Evolutionary conservation across 495 filamentous ascomycete species (phyloP), one percentile per base, ranked within the genome.

Genomic region (Penicillium ucsense): DNA sequence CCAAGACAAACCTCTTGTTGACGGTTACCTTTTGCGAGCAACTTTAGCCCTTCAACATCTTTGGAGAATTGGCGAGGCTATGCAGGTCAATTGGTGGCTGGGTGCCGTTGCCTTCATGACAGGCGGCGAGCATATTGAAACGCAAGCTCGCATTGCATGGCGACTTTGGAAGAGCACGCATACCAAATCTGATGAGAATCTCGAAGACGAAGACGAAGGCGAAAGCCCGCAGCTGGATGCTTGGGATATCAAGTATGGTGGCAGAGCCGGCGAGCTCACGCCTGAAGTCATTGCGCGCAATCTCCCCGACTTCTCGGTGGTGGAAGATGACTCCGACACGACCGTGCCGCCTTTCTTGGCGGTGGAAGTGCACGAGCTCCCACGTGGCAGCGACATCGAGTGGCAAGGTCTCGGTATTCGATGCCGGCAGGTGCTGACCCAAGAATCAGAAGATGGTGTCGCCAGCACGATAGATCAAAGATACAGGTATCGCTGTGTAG

Each of bases 11-110:
- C 59, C 54, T 29, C 65, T 53, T 59, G 56, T 64, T 8, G 47
- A 56, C 6, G 56, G 48, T 43, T 80, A 67, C 54, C 50, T 53
- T 42, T 43, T 66, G 41, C 76, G 83, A 41, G 70, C 77, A 27
- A 73, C 75, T 5, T 65, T 98, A 5, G 73, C 88, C 3, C 67
- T 96, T 27, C 92, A 99, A 65, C 91, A 99, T 67, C 74, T 96
- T 30, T 92, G 81, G 81, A 76, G 94, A 6, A 85, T 99, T 38
- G 90, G 85, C 1, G 63, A 67, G 30, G 82, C 80, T 8, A 83
- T 82, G 73, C 66, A 78, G 32, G 86, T 92, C 8, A 66, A 74
- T 31, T 87, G 81, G 77, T 89, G 85, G 83, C 68, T 75, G 0
- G 80, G 80, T 12, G 85, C 72, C 0, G 74, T 94, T 50, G 88